A percentile compares a stretch with the other conserved stretches of the same genome.
Evolutionary conservation across 2,329 filamentous ascomycete species (phyloP).

Genomic region (Hypomyces perniciosus): DNA sequence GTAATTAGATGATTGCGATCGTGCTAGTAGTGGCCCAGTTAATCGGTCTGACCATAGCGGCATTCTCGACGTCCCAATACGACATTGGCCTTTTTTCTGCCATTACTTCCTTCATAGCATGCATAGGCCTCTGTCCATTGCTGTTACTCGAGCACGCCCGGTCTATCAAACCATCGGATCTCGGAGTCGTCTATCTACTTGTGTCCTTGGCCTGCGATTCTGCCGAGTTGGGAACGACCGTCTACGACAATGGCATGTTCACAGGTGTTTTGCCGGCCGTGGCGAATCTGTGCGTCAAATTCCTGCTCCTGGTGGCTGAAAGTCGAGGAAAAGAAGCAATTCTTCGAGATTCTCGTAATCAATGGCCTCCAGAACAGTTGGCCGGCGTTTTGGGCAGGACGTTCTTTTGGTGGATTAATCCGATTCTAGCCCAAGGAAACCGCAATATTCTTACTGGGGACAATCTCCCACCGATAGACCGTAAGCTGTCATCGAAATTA

Average conservation of each 20-base stretch:
- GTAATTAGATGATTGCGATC: not conserved
- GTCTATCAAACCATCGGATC: not conserved
- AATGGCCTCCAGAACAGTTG: not conserved
- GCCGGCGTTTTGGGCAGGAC: not conserved
- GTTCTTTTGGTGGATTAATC: not conserved
- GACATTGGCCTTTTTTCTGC: not conserved
- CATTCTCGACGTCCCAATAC: too few species aligned
- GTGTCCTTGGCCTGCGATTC: not conserved
- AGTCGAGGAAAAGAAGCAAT: slow-evolving; percentile 4
- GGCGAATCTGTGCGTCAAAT: not conserved
- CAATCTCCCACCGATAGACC: not conserved
- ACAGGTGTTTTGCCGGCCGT: not conserved
- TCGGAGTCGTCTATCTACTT: slow-evolving; percentile 2
- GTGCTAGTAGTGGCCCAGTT: too few species aligned
- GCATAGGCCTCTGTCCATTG: not conserved
- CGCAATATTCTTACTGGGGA: not conserved
- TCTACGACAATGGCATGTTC: not conserved
- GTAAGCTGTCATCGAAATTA: not conserved
- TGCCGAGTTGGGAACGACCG: not conserved
- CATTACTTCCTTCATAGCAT: not conserved
- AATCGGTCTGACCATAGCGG: too few species aligned
- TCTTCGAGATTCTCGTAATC: not conserved
- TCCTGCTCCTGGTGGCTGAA: not conserved
- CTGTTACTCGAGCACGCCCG: not conserved
- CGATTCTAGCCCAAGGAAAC: not conserved